Percentiles rank a stretch among this genome's conserved stretches.
phyloP scores from a whole-genome alignment of 228 moss, liverwort and hornwort genomes.

The Sphagnum fallax region DNA sequence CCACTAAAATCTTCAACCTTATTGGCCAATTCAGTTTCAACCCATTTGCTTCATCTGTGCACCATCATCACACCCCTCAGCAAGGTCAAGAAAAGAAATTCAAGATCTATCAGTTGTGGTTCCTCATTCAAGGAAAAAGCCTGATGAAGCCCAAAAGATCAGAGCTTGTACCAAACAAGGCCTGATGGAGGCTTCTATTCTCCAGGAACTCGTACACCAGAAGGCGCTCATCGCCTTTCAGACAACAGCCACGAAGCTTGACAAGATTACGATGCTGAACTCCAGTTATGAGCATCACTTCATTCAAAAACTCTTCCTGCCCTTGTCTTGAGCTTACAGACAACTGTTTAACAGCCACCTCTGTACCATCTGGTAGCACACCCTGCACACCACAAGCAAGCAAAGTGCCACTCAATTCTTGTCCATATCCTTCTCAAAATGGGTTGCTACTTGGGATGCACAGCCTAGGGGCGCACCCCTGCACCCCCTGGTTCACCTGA shows the following conservation, averaged over 20 bases:
- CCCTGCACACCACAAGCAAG: neutral
- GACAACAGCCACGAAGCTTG: conserved; percentile 13
- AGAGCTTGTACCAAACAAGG: conserved; percentile 11
- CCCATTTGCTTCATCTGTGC: neutral
- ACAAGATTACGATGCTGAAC: conserved; percentile 14
- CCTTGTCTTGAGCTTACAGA: conserved; percentile 15
- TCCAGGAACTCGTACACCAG: conserved; percentile 17
- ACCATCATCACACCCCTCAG: neutral
- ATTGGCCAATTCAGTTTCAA: conserved; percentile 8
- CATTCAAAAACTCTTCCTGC: conserved; percentile 16
- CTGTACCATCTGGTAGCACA: conserved; percentile 17
- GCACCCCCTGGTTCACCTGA: no score
- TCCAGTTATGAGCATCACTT: conserved; percentile 11
- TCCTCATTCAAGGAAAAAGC: neutral
- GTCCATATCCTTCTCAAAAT: no score
- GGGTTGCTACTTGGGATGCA: no score
- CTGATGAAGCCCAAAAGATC: neutral
- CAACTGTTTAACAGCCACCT: conserved; percentile 18
- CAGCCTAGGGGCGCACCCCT: no score
- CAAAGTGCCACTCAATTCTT: no score
- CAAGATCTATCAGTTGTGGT: neutral
- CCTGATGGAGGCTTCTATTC: conserved; percentile 15
- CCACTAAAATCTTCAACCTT: conserved; percentile 12
- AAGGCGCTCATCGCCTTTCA: conserved; percentile 16
- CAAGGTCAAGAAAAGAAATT: neutral